These are phyloP conservation scores for Debaryomycetaceae sp. DNA, from an alignment of 1,139 yeast genomes.

Conservation along the genomic window DNA sequence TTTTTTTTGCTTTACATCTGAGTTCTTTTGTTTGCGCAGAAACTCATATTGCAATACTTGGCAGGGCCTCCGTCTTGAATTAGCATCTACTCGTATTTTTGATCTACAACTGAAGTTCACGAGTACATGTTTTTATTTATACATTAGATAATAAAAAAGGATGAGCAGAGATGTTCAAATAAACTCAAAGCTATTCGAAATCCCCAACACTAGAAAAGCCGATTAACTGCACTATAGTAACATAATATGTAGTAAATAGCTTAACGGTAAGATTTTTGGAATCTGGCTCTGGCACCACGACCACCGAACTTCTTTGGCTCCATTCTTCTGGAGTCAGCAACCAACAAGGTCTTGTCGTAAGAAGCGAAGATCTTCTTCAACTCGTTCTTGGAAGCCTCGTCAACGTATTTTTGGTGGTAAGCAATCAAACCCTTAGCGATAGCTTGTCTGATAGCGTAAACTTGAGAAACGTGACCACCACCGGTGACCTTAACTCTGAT, in stretches of 20 bases:
- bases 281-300: constrained; percentile 99
- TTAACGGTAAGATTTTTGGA: constrained; percentile 99
- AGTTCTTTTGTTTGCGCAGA: neutral
- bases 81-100: neutral
- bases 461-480: constrained; percentile 99
- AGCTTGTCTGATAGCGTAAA: constrained; percentile 99
- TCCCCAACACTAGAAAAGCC: constrained; percentile 1
- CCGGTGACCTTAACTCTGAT: constrained; percentile 99
- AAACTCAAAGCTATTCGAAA: constrained; percentile 2
- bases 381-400: constrained; percentile 99
- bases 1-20: constrained; percentile 6
- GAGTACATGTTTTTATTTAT: constrained; percentile 7
- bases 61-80: neutral
- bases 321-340: constrained; percentile 99
- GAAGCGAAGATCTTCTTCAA: constrained; percentile 96
- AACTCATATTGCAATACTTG: neutral
- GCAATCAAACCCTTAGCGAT: constrained; percentile 99
- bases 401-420: constrained; percentile 98
- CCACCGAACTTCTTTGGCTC: constrained; percentile 99
- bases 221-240: neutral
- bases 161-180: neutral
- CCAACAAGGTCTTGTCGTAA: constrained; percentile 99
- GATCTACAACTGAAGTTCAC: neutral
- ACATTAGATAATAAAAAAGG: constrained; percentile 8
- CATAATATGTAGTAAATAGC: constrained; percentile 8